phyloP scores from a whole-genome alignment of 768 basidiomycete species.

The Atractiella rhizophila region DNA sequence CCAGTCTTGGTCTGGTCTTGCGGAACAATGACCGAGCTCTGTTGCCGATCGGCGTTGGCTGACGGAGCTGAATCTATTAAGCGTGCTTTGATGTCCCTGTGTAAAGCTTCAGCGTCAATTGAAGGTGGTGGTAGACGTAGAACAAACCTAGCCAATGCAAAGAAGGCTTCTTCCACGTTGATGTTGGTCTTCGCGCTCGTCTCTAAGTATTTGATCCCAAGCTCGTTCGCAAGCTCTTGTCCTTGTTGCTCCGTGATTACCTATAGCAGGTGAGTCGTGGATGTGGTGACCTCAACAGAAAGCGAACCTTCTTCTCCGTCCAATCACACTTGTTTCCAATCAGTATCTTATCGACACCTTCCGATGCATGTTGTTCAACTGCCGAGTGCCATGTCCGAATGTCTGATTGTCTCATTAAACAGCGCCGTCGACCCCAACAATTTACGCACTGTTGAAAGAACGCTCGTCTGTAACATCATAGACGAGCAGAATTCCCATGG shows the following conservation, averaged over 20 bases:
- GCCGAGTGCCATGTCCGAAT: slow-evolving; percentile 96
- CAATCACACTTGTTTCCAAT: slow-evolving; percentile 99
- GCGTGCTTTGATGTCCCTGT: slow-evolving; percentile 85
- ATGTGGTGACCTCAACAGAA: background rate
- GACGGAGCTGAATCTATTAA: slow-evolving; percentile 53
- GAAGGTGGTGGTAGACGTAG: background rate
- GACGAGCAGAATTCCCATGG: slow-evolving; percentile 95
- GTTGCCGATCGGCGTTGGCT: slow-evolving; percentile 12
- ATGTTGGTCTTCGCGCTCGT: slow-evolving; percentile 93
- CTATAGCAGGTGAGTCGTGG: background rate
- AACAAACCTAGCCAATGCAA: slow-evolving; percentile 70
- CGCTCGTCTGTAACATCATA: slow-evolving; percentile 77
- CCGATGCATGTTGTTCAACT: slow-evolving; percentile 94
- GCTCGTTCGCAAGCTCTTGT: slow-evolving; percentile 66
- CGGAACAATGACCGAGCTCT: slow-evolving; percentile 15
- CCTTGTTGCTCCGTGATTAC: slow-evolving; percentile 80
- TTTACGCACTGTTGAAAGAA: slow-evolving; percentile 74
- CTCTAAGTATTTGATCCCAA: slow-evolving; percentile 92
- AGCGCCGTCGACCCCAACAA: background rate
- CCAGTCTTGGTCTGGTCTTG: background rate
- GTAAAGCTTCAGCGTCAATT: background rate
- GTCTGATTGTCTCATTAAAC: slow-evolving; percentile 29
- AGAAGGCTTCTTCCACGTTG: slow-evolving; percentile 96
- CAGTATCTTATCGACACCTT: slow-evolving; percentile 96
- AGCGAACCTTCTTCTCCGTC: slow-evolving; percentile 51